Base-by-base conservation (phyloP, 352 stramenopile species). In the Globisporangium perplexum region DNA sequence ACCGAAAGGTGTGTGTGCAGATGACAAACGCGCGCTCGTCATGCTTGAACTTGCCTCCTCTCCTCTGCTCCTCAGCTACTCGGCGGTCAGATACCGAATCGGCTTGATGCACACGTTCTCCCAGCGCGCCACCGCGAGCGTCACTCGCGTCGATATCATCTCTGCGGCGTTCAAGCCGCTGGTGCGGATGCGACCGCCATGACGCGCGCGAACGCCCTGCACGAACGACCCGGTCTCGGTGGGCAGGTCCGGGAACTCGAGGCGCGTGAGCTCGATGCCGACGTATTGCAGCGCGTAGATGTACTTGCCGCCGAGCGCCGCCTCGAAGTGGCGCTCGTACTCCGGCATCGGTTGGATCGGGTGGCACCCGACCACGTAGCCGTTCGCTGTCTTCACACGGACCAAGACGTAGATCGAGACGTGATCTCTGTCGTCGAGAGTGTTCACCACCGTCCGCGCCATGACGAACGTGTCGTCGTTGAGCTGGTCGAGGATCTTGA, bases 401-500 rank as follows among this genome's bases (percentile, higher is more conserved):
- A 63, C 39, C 14, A 67, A 28, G 1, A 67, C 43, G 42, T 56
- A 57, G 44, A 53, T 63, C 50, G 55, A 67, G 24, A 30, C 51
- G 51, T 59, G 63, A 23, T 58, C 15, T 28, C 8, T 28, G 45
- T 41, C 4, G 22, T 44, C 53, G 55, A 55, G 64, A 49, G 23
- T 61, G 48, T 49, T 63, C 46, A 17, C 49, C 8, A 35, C 2
- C 8, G 30, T 58, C 50, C 50, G 44, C 51, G 60, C 54, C 26
- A 71, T 50, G 31, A 72, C 38, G 41, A 55, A 47, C 35, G 65
- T 59, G 41, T 62, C 36, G 36, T 61, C 65, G 24, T 56, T 59
- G 23, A 72, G 41, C 10, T 52, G 55, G 31, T 68, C 62, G 4
- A 76, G 50, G 3, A 76, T 53, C 44, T 76, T 76, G 62, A 79